Evolutionary conservation across 768 basidiomycete species (phyloP).

Genomic region (Lactarius hatsudake): DNA sequence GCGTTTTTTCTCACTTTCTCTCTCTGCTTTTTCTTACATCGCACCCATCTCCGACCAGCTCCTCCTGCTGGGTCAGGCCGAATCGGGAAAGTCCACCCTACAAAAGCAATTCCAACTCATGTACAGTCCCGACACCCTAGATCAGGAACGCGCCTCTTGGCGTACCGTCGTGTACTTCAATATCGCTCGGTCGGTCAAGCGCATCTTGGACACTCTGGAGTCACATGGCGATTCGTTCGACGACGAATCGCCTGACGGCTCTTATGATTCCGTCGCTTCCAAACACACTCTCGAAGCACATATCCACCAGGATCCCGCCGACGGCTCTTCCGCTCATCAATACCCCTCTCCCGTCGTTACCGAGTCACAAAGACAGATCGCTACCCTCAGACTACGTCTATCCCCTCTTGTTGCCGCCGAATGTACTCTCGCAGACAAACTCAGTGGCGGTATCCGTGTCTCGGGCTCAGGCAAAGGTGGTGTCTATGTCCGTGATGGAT

Average conservation of each 20-base stretch:
- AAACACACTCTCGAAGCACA: constrained; percentile 13
- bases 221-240: constrained; percentile 30
- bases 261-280: constrained; percentile 12
- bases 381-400: constrained; percentile 52
- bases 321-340: constrained; percentile 6
- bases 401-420: constrained; percentile 61
- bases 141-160: constrained; percentile 72
- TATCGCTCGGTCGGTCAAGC: constrained; percentile 45
- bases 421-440: constrained; percentile 59
- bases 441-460: constrained; percentile 70
- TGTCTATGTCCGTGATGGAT: constrained; percentile 75
- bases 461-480: constrained; percentile 75
- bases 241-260: constrained; percentile 11
- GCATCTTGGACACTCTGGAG: constrained; percentile 36
- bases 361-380: constrained; percentile 27
- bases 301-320: constrained; percentile 2
- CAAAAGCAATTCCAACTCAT: constrained; percentile 81
- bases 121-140: constrained; percentile 70
- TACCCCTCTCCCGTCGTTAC: constrained; percentile 6
- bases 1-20: constrained; percentile 4
- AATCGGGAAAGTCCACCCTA: constrained; percentile 74
- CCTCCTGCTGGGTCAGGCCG: constrained; percentile 74
- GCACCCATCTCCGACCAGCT: constrained; percentile 42
- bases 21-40: background rate
- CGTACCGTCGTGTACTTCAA: constrained; percentile 81